Conservation (phyloP, 257 asterid genomes). For the Anisodus tanguticus region DNA sequence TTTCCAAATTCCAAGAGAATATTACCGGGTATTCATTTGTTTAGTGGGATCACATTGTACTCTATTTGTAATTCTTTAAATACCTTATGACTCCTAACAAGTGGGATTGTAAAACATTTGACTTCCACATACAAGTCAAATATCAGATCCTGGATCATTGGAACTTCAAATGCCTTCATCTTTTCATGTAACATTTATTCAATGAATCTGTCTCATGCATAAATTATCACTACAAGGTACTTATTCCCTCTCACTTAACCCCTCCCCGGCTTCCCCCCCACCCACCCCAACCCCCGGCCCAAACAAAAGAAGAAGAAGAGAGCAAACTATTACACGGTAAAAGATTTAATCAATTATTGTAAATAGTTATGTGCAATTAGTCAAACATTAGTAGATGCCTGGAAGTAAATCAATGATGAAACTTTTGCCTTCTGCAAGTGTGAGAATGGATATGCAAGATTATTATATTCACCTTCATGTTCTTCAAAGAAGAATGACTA, state of each 20-base stretch:
- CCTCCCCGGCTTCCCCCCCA: too few species aligned
- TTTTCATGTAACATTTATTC: not conserved
- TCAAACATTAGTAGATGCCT: not conserved
- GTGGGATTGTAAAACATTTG: not conserved
- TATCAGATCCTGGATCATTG: not conserved
- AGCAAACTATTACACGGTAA: not conserved
- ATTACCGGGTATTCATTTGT: not conserved
- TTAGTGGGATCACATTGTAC: not conserved
- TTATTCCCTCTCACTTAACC: not conserved
- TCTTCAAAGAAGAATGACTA: constrained; percentile 5
- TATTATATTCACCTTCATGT: not conserved
- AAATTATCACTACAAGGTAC: constrained; percentile 14
- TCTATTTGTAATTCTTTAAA: not conserved
- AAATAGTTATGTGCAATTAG: not conserved
- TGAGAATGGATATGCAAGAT: not conserved
- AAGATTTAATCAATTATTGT: not conserved
- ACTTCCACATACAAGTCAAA: not conserved
- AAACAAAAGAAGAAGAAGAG: not conserved
- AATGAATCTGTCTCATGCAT: not conserved
- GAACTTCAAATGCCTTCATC: not conserved
- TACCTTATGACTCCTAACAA: not conserved
- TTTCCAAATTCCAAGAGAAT: constrained; percentile 19
- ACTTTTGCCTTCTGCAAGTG: not conserved
- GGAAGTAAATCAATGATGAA: not conserved
- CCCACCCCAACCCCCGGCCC: not conserved